These are phyloP conservation scores for Dryadomyces quercus-mongolicae DNA, from an alignment of 2,329 filamentous ascomycete genomes.

Conservation along the genomic window DNA sequence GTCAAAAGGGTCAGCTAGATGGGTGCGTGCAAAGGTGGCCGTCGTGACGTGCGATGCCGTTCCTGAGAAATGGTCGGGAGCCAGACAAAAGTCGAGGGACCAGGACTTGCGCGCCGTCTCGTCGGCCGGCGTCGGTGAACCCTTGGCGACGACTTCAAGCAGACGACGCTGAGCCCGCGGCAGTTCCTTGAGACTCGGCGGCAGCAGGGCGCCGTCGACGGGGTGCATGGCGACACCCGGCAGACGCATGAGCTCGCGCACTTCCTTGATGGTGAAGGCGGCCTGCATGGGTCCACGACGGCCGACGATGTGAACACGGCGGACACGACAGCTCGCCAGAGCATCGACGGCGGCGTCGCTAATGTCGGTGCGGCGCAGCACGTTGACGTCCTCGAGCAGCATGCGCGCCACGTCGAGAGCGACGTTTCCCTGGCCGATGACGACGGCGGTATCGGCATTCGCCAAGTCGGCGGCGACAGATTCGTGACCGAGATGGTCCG, in stretches of 20 bases:
- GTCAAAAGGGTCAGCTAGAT: constrained; percentile 43
- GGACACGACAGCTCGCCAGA: constrained; percentile 60
- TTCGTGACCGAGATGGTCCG: constrained; percentile 49
- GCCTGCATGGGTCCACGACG: constrained; percentile 85
- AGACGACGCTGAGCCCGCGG: constrained; percentile 66
- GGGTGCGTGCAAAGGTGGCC: constrained; percentile 54
- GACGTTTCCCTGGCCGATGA: constrained; percentile 94
- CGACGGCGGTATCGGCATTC: constrained; percentile 66
- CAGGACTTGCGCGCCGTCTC: constrained; percentile 53
- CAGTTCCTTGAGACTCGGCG: constrained; percentile 53
- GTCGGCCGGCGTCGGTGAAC: constrained; percentile 40
- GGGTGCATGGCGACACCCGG: constrained; percentile 59
- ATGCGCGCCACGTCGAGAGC: constrained; percentile 88
- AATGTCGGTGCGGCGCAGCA: constrained; percentile 74
- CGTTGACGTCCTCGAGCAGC: constrained; percentile 62
- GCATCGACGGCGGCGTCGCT: constrained; percentile 69
- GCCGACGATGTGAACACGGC: constrained; percentile 75
- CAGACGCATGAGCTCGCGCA: constrained; percentile 76
- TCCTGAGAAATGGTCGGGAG: constrained; percentile 52
- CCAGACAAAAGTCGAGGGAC: constrained; percentile 78
- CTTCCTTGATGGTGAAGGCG: constrained; percentile 90
- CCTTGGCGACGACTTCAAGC: constrained; percentile 70
- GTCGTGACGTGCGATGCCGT: constrained; percentile 41
- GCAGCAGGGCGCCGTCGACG: constrained; percentile 54
- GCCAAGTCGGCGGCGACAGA: constrained; percentile 52